Conservation (phyloP, 2,329 filamentous ascomycete genomes). For the Trichoderma sp. region DNA sequence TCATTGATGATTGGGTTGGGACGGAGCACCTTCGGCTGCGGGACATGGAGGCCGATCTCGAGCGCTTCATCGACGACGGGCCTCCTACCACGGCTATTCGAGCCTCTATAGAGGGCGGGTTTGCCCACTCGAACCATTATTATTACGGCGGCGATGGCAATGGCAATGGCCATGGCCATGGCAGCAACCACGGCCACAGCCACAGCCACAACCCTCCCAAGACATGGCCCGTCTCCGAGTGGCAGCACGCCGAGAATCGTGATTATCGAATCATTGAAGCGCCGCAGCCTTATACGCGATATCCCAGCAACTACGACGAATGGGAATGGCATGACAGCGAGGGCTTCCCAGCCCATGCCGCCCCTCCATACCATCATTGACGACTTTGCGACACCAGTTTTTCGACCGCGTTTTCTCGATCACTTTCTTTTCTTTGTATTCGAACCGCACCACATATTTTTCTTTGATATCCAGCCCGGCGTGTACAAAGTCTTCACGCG, state of each 20-base stretch:
- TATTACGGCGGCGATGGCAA: constrained; percentile 2
- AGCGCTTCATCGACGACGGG: constrained; percentile 49
- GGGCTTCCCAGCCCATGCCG: constrained; percentile 36
- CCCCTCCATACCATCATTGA: constrained; percentile 4
- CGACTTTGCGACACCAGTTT: not conserved
- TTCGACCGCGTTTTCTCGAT: not conserved
- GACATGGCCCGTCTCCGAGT: constrained; percentile 17
- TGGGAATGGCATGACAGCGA: constrained; percentile 44
- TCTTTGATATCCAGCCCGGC: constrained; percentile 10
- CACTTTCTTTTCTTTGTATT: constrained; percentile 1
- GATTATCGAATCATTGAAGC: constrained; percentile 23
- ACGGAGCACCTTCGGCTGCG: constrained; percentile 56
- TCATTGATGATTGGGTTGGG: constrained; percentile 65
- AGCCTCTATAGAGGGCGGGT: not conserved
- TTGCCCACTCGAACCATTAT: constrained; percentile 1
- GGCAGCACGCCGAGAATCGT: constrained; percentile 13
- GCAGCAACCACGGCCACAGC: not conserved
- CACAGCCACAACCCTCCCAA: constrained; percentile 6
- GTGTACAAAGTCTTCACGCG: constrained; percentile 13
- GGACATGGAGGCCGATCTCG: constrained; percentile 64
- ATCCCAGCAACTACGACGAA: constrained; percentile 29
- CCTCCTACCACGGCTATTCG: not conserved
- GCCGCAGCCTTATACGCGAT: constrained; percentile 21
- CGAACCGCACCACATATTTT: not conserved
- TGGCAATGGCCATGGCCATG: not conserved